Evolutionary conservation across 2,329 filamentous ascomycete genomes (phyloP).

Genomic region (Metarhizium guizhouense): DNA sequence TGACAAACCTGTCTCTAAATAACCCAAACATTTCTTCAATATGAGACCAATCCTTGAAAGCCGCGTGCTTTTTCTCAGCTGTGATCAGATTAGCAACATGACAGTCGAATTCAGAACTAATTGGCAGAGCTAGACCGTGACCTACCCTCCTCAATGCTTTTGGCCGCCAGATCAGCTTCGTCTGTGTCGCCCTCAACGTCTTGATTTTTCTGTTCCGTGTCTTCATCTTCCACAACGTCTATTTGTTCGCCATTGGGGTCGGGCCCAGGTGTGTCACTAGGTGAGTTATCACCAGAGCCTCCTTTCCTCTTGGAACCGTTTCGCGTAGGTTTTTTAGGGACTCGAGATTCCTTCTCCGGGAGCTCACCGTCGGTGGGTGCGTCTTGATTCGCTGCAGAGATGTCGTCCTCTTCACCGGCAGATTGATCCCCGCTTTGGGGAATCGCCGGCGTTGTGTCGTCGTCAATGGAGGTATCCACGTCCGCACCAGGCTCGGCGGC

Average conservation of each 20-base stretch:
- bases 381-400: conserved; percentile 18
- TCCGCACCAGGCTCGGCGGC: conserved; percentile 28
- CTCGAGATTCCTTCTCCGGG: conserved; percentile 22
- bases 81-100: conserved; percentile 13
- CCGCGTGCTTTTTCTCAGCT: conserved; percentile 73
- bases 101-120: not conserved
- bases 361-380: conserved; percentile 16
- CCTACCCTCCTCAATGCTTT: conserved; percentile 58
- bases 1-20: conserved; percentile 65
- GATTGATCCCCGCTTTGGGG: conserved; percentile 30
- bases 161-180: conserved; percentile 48
- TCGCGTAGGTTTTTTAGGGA: conserved; percentile 32
- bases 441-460: conserved; percentile 26
- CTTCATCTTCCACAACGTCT: conserved; percentile 28
- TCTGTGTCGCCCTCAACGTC: conserved; percentile 40
- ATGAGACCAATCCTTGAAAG: conserved; percentile 67
- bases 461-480: conserved; percentile 22
- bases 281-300: conserved; percentile 4
- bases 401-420: conserved; percentile 37
- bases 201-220: conserved; percentile 36
- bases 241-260: conserved; percentile 23
- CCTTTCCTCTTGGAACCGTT: conserved; percentile 30
- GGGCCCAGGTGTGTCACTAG: conserved; percentile 13
- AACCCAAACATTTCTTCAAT: conserved; percentile 85
- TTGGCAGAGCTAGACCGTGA: not conserved